phyloP scores from a whole-genome alignment of 495 filamentous ascomycete genomes.

The Thozetella sp. region DNA sequence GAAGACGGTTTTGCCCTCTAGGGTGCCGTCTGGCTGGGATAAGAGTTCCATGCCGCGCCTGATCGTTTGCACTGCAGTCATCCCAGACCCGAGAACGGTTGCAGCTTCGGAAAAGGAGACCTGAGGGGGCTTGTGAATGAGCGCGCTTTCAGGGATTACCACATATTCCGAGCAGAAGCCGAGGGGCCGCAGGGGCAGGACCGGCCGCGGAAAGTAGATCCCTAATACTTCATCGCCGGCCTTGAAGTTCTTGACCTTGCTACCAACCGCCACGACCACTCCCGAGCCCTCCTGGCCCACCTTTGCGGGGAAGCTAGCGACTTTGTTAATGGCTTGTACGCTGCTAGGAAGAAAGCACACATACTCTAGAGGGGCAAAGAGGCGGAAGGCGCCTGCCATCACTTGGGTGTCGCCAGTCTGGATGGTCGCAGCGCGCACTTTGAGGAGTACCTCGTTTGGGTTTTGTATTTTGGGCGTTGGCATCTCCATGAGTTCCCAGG shows the following conservation, averaged over 20 bases:
- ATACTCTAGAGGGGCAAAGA: slow-evolving; percentile 15
- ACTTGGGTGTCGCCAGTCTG: slow-evolving; percentile 54
- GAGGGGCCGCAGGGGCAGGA: slow-evolving; percentile 14
- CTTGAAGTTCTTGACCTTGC: slow-evolving; percentile 40
- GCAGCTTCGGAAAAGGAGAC: slow-evolving; percentile 33
- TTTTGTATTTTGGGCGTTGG: slow-evolving; percentile 39
- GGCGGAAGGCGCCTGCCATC: slow-evolving; percentile 23
- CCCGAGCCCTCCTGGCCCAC: slow-evolving; percentile 38
- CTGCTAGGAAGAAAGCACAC: background rate
- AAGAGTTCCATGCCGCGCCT: slow-evolving; percentile 31
- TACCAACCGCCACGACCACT: slow-evolving; percentile 43
- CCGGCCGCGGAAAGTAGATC: slow-evolving; percentile 23
- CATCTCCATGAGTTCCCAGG: slow-evolving; percentile 43
- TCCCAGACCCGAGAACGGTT: slow-evolving; percentile 30
- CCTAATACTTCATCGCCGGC: slow-evolving; percentile 53
- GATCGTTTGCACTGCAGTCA: slow-evolving; percentile 47
- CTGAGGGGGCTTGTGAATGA: slow-evolving; percentile 38
- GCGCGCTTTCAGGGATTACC: slow-evolving; percentile 20
- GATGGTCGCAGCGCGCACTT: slow-evolving; percentile 49
- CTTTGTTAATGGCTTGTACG: background rate
- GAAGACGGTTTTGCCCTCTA: slow-evolving; percentile 58
- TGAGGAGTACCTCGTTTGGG: slow-evolving; percentile 50
- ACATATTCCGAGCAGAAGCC: slow-evolving; percentile 41
- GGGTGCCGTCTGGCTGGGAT: slow-evolving; percentile 32
- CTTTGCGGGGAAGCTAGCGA: slow-evolving; percentile 19